Conservation (phyloP, 805 yeast genomes). For the Zygoascus biomembranicola region DNA sequence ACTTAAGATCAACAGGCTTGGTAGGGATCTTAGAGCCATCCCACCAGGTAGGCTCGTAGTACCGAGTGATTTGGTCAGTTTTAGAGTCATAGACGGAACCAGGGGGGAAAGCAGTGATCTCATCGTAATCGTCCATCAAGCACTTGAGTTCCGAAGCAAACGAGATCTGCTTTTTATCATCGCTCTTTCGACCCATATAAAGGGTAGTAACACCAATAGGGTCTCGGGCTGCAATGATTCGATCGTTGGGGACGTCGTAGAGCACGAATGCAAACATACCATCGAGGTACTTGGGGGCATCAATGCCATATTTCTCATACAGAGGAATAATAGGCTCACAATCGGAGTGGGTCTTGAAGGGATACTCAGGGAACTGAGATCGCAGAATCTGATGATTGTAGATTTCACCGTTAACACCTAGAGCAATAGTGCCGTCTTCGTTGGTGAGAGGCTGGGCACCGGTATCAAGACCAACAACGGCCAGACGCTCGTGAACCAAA, state of each 20-base stretch:
- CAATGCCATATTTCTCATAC: slow-evolving; percentile 75
- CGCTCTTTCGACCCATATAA: slow-evolving; percentile 80
- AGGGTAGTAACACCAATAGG: slow-evolving; percentile 96
- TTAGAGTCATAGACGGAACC: slow-evolving; percentile 94
- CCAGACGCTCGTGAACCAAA: slow-evolving; percentile 89
- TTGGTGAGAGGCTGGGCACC: slow-evolving; percentile 97
- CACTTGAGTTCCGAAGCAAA: slow-evolving; percentile 95
- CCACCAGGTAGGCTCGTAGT: slow-evolving; percentile 93
- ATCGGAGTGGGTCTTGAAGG: slow-evolving; percentile 80
- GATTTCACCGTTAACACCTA: slow-evolving; percentile 96
- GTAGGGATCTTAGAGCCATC: slow-evolving; percentile 70
- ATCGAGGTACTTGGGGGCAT: slow-evolving; percentile 86
- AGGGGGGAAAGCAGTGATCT: slow-evolving; percentile 91
- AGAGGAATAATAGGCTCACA: slow-evolving; percentile 97
- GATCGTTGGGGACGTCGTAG: slow-evolving; percentile 74
- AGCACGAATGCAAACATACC: slow-evolving; percentile 98
- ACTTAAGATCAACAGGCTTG: slow-evolving; percentile 61
- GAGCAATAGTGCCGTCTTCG: slow-evolving; percentile 58
- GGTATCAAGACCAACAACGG: slow-evolving; percentile 93
- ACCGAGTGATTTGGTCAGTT: slow-evolving; percentile 78
- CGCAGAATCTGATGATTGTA: slow-evolving; percentile 93
- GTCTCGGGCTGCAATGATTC: slow-evolving; percentile 95
- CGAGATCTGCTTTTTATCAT: slow-evolving; percentile 64
- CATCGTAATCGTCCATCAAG: slow-evolving; percentile 89
- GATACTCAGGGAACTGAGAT: slow-evolving; percentile 62